These are phyloP conservation scores for Trichoderma oligosporum DNA, from an alignment of 2,329 filamentous ascomycete genomes.

Conservation along the genomic window DNA sequence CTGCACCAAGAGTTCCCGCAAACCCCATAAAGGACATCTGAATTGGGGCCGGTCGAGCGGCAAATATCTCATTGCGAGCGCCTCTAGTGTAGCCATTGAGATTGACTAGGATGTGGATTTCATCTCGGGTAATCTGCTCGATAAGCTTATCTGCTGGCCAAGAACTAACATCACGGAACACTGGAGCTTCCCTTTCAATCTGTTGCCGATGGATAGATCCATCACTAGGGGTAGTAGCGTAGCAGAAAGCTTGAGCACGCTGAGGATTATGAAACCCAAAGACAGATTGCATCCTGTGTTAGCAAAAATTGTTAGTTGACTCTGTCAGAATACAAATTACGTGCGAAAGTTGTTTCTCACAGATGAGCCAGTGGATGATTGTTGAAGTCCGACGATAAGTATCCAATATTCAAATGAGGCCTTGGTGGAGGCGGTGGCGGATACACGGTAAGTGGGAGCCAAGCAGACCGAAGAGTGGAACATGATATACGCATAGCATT, in stretches of 20 bases:
- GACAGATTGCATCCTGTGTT: slow-evolving; percentile 82
- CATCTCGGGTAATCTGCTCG: slow-evolving; percentile 78
- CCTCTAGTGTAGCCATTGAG: slow-evolving; percentile 97
- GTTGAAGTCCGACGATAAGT: slow-evolving; percentile 97
- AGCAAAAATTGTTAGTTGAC: slow-evolving; percentile 8
- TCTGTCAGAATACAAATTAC: not conserved
- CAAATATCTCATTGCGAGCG: slow-evolving; percentile 96
- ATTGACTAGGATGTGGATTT: slow-evolving; percentile 92
- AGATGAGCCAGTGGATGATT: slow-evolving; percentile 95
- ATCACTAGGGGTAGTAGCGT: slow-evolving; percentile 90
- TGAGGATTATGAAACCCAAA: slow-evolving; percentile 80
- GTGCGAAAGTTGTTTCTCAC: slow-evolving; percentile 34
- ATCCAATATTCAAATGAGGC: slow-evolving; percentile 85
- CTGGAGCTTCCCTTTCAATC: slow-evolving; percentile 87
- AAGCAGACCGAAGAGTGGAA: slow-evolving; percentile 79
- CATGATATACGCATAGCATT: slow-evolving; percentile 92
- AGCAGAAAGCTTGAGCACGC: slow-evolving; percentile 83
- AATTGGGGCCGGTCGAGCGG: slow-evolving; percentile 86
- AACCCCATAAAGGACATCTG: slow-evolving; percentile 99
- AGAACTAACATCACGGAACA: slow-evolving; percentile 81
- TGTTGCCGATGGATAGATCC: slow-evolving; percentile 84
- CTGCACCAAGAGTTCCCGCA: slow-evolving; percentile 88
- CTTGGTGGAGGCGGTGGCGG: slow-evolving; percentile 78
- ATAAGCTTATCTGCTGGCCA: slow-evolving; percentile 85
- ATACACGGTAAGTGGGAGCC: slow-evolving; percentile 78